Conservation (phyloP, 768 basidiomycete genomes). For the Solioccasus polychromus region DNA sequence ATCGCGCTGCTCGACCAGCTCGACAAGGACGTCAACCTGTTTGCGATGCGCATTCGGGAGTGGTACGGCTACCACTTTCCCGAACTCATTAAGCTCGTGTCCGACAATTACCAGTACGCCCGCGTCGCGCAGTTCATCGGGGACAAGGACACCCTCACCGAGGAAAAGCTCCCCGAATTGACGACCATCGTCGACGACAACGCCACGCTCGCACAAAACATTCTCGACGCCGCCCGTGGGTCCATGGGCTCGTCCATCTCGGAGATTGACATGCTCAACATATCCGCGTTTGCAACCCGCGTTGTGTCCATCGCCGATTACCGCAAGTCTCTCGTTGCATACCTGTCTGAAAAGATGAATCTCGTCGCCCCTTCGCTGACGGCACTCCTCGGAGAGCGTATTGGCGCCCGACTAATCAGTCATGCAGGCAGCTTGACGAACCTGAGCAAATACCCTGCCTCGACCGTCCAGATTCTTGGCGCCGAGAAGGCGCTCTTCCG, state of each 20-base stretch:
- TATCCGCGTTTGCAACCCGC: conserved; percentile 83
- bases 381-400: conserved; percentile 86
- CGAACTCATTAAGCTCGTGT: conserved; percentile 88
- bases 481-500: conserved; percentile 98
- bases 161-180: conserved; percentile 78
- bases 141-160: conserved; percentile 76
- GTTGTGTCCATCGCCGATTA: conserved; percentile 93
- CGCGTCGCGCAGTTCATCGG: conserved; percentile 81
- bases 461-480: conserved; percentile 96
- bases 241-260: conserved; percentile 93
- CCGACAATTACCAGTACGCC: conserved; percentile 96
- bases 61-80: conserved; percentile 99
- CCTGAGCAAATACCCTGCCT: conserved; percentile 96
- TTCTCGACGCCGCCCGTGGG: conserved; percentile 90
- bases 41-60: conserved; percentile 96
- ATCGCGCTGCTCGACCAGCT: conserved; percentile 97
- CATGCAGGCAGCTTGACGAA: conserved; percentile 97
- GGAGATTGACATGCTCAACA: conserved; percentile 95
- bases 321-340: conserved; percentile 83
- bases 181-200: conserved; percentile 81
- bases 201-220: conserved; percentile 82
- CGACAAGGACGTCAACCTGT: conserved; percentile 99
- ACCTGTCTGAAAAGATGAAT: conserved; percentile 97
- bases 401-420: conserved; percentile 89
- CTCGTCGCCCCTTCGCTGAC: conserved; percentile 92